Conservation (phyloP, 2,329 filamentous ascomycete species). For the Alternaria ventricosa region DNA sequence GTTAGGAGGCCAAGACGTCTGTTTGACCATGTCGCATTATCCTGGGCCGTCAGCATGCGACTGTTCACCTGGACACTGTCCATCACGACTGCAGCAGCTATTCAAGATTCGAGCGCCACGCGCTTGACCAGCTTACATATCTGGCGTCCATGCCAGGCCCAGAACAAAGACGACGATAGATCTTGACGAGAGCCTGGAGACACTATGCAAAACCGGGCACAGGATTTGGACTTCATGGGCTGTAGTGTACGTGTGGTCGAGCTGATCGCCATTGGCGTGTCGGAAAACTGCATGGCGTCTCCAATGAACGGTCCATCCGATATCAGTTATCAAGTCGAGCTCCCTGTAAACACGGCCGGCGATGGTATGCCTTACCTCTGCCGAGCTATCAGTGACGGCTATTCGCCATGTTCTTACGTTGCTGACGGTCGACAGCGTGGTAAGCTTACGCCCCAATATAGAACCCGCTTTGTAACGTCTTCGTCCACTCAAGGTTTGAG, state of each 20-base stretch:
- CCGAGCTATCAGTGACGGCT: background rate
- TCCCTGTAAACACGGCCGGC: background rate
- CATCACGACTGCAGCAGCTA: background rate
- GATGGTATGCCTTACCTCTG: background rate
- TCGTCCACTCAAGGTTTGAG: background rate
- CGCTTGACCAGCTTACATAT: background rate
- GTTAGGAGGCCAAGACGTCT: too few relatives aligned
- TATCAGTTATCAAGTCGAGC: background rate
- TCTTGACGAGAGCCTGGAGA: background rate
- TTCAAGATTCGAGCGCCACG: background rate
- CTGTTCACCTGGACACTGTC: background rate
- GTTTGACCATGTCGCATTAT: background rate
- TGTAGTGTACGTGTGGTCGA: background rate
- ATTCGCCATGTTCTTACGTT: background rate
- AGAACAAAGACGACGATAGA: background rate
- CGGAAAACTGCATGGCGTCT: background rate
- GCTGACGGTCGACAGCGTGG: background rate
- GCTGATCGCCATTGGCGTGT: background rate
- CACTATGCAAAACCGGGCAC: background rate
- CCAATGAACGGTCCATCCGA: background rate
- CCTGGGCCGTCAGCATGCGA: background rate
- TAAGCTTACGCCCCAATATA: background rate
- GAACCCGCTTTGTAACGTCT: background rate
- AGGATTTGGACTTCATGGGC: background rate
- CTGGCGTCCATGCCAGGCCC: background rate